Evolutionary conservation across 208 protist genomes (phyloP).

Genomic region (Crithidia thermophila): DNA sequence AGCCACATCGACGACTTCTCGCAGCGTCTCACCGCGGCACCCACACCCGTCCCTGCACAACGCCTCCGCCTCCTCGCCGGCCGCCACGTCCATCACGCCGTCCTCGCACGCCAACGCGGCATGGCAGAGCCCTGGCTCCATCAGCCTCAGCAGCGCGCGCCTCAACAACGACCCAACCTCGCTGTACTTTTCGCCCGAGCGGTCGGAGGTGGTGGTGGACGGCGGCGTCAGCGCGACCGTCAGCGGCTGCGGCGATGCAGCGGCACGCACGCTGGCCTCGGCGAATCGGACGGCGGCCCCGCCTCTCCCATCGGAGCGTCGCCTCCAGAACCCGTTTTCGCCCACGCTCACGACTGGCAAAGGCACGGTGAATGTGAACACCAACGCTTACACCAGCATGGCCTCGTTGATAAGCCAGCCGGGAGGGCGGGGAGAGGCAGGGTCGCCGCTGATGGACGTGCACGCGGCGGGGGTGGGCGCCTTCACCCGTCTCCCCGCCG

Average conservation of each 20-base stretch:
- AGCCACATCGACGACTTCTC: background rate
- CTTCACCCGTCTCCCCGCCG: background rate
- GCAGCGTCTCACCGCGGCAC: conserved; percentile 3
- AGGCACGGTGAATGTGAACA: too few relatives aligned
- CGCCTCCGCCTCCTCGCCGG: background rate
- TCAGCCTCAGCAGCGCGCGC: conserved; percentile 8
- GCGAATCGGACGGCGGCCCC: too few relatives aligned
- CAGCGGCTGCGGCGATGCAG: too few relatives aligned
- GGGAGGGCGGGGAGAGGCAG: too few relatives aligned
- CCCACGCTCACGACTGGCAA: too few relatives aligned
- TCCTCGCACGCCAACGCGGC: background rate
- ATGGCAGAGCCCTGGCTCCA: conserved; percentile 14
- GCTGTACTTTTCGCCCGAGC: background rate
- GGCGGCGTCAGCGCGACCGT: background rate
- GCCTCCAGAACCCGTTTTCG: too few relatives aligned
- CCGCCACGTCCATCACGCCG: too few relatives aligned
- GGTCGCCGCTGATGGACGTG: background rate
- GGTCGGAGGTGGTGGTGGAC: background rate
- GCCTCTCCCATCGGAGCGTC: too few relatives aligned
- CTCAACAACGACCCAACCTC: background rate
- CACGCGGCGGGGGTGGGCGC: background rate
- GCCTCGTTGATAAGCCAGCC: too few relatives aligned
- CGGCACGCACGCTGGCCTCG: too few relatives aligned
- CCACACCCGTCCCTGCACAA: background rate
- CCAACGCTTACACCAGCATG: too few relatives aligned